These are phyloP conservation scores for Phialemoniopsis sp. DNA, from an alignment of 2,329 filamentous ascomycete genomes.

Conservation along the genomic window DNA sequence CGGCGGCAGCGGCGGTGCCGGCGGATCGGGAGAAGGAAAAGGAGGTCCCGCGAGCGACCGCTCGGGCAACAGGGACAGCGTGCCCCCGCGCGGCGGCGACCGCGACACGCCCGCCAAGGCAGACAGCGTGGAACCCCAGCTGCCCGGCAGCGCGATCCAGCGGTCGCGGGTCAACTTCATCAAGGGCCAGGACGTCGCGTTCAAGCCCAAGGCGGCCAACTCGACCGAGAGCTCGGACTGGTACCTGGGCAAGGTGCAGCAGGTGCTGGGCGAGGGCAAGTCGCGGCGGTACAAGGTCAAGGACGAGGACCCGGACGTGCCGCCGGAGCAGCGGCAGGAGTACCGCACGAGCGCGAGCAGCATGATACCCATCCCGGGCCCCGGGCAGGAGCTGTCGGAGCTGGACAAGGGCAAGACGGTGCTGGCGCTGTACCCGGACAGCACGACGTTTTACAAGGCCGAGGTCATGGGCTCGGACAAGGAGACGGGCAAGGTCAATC, in stretches of 20 bases:
- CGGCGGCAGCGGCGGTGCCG: conserved; percentile 21
- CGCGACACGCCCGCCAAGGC: conserved; percentile 52
- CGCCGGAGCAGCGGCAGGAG: conserved; percentile 57
- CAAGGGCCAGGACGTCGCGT: conserved; percentile 62
- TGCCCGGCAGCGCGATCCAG: conserved; percentile 21
- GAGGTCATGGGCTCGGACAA: conserved; percentile 70
- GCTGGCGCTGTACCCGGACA: conserved; percentile 75
- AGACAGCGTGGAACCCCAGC: conserved; percentile 52
- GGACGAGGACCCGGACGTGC: conserved; percentile 69
- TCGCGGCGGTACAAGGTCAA: conserved; percentile 75
- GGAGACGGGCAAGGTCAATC: conserved; percentile 46
- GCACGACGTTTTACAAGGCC: conserved; percentile 81
- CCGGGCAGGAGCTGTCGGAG: conserved; percentile 48
- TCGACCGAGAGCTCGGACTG: conserved; percentile 53
- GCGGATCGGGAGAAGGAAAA: conserved; percentile 10
- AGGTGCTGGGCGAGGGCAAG: conserved; percentile 72
- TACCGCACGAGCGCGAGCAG: conserved; percentile 70
- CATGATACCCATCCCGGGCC: conserved; percentile 71
- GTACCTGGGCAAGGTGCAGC: conserved; percentile 75
- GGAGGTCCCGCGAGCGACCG: conserved; percentile 16
- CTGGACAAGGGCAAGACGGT: conserved; percentile 68
- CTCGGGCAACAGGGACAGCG: conserved; percentile 24
- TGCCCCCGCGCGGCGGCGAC: conserved; percentile 30
- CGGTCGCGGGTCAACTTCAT: conserved; percentile 53
- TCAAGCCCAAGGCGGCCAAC: conserved; percentile 52